These are phyloP conservation scores for Alternaria incomplexa DNA, from an alignment of 2,329 filamentous ascomycete genomes.

Conservation along the genomic window DNA sequence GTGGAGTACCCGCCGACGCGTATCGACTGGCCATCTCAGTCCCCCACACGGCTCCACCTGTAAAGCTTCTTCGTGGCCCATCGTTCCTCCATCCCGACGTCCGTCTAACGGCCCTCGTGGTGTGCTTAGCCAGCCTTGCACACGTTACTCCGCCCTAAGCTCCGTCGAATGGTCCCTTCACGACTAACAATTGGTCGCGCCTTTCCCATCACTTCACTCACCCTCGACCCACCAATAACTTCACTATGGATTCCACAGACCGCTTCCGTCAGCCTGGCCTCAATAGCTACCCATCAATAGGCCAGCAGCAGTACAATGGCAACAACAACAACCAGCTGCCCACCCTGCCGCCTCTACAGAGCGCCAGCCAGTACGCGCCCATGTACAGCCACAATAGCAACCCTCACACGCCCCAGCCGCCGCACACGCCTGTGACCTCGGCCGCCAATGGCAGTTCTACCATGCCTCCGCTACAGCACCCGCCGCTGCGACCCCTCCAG, in stretches of 20 bases:
- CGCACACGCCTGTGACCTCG: slow-evolving; percentile 44
- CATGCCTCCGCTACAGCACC: slow-evolving; percentile 47
- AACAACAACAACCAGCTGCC: slow-evolving; percentile 39
- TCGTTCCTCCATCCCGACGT: slow-evolving; percentile 32
- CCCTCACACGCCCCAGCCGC: slow-evolving; percentile 47
- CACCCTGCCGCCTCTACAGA: slow-evolving; percentile 46
- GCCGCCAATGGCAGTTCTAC: slow-evolving; percentile 36
- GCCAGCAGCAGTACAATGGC: slow-evolving; percentile 40
- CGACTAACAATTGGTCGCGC: slow-evolving; percentile 42
- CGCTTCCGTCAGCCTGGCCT: slow-evolving; percentile 46
- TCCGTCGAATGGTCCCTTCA: slow-evolving; percentile 41
- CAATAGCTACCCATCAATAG: slow-evolving; percentile 41
- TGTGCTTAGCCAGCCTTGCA: slow-evolving; percentile 31
- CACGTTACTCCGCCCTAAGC: slow-evolving; percentile 27
- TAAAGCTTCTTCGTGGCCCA: slow-evolving; percentile 40
- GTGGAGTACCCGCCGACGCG: slow-evolving; percentile 30
- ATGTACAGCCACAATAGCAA: slow-evolving; percentile 47
- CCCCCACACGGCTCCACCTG: slow-evolving; percentile 44
- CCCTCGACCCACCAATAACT: slow-evolving; percentile 11
- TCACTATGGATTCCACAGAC: slow-evolving; percentile 43
- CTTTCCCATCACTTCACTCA: slow-evolving; percentile 24
- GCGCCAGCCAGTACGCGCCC: slow-evolving; percentile 36
- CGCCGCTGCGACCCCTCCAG: slow-evolving; percentile 46
- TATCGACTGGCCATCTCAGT: slow-evolving; percentile 30
- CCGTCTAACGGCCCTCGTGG: slow-evolving; percentile 32